Evolutionary conservation across 2,329 filamentous ascomycete genomes (phyloP), one percentile per base, ranked within the genome.

Genomic region (Xylaria sp.): DNA sequence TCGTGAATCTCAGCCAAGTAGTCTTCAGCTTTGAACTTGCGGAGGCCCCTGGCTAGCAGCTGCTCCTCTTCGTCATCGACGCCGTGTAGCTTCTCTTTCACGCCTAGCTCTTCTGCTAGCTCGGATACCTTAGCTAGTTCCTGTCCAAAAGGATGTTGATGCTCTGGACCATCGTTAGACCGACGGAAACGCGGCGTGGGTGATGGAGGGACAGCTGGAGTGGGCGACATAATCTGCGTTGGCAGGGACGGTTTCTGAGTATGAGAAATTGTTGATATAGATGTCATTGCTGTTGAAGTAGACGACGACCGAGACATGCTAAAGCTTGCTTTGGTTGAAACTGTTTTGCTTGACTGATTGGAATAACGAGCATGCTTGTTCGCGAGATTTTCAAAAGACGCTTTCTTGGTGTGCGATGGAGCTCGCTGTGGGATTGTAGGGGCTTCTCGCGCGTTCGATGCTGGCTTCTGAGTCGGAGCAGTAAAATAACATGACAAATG

Each of bases 91-190:
- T 83, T 78, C 38, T 87, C 83, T 66, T 84, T 83, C 31, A 87
- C 83, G 43, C 88, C 87, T 70, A 92, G 94, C 77, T 97, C 94
- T 78, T 98, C 95, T 0, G 90, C 94, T 15, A 97, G 85, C 78
- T 98, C 95, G 56, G 93, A 92, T 23, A 98, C 92, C 78, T 98
- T 91, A 60, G 92, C 92, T 56, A 98, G 82, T 78, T 99, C 95
- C 53, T 90, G 89, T 56, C 92, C 92, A 72, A 98, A 98, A 0
- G 94, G 94, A 75, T 80, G 80, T 58, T 78, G 77, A 38, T 65
- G 60, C 67, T 72, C 68, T 12, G 60, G 35, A 52, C 55, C 58
- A 42, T 73, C 68, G 70, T 71, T 61, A 72, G 68, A 60, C 63
- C 70, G 71, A 60, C 64, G 71, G 65, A 66, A 71, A 70, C 60